Percentiles rank a stretch among this genome's conserved stretches.
These are phyloP conservation scores for Sporothrix inflata DNA, from an alignment of 2,329 filamentous ascomycete species.

Conservation along the genomic window DNA sequence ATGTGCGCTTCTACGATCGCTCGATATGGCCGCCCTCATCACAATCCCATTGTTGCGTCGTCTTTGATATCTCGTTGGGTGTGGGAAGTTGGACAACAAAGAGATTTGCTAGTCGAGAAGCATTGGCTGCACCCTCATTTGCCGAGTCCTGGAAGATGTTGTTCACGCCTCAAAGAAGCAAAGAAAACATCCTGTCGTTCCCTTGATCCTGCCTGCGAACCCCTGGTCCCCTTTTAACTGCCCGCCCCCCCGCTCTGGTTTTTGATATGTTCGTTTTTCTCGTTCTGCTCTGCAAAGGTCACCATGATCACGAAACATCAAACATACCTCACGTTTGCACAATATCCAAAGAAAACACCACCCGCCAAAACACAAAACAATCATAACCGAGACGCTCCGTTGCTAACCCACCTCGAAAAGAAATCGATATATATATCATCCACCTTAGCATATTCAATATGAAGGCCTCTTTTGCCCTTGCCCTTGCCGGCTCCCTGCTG, in stretches of 20 bases:
- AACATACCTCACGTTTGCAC: background rate
- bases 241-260: background rate
- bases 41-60: slow-evolving; percentile 9
- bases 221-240: background rate
- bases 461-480: slow-evolving; percentile 54
- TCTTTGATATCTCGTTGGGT: background rate
- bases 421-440: background rate
- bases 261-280: background rate
- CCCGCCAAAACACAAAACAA: background rate
- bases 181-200: background rate
- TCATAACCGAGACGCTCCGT: background rate
- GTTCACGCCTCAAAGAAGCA: slow-evolving; percentile 9
- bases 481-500: slow-evolving; percentile 51
- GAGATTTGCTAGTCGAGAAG: background rate
- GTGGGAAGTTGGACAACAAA: background rate
- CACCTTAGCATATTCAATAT: slow-evolving; percentile 44
- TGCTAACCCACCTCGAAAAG: slow-evolving; percentile 15
- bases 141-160: background rate
- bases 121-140: background rate
- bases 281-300: background rate
- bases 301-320: slow-evolving; percentile 13
- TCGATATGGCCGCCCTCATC: background rate
- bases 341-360: slow-evolving; percentile 13
- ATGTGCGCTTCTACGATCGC: background rate
- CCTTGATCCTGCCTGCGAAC: no score